Evolutionary conservation across 495 filamentous ascomycete species (phyloP), one percentile per base, ranked within the genome.

Genomic region (Durotheca rogersii): DNA sequence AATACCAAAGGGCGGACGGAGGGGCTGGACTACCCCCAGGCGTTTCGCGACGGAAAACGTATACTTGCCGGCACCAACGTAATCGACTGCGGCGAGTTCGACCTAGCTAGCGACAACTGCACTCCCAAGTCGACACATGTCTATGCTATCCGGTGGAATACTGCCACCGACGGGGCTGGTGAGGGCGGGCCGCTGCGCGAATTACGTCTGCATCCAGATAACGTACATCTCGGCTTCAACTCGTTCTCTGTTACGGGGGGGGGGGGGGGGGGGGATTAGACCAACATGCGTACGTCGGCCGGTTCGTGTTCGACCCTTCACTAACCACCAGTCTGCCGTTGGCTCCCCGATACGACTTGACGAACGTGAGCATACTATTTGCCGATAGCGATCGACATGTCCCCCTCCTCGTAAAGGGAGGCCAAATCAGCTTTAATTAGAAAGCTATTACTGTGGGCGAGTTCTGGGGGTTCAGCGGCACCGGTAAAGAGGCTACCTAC

Each of bases 401-500:
- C 4, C 41, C 39, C 4, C 20, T 55, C 19, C 25, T 38, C 15
- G 40, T 49, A 14, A 37, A 66, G 0, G 57, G 57, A 6, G 35
- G 48, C 25, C 42, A 51, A 41, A 6, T 61, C 17, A 42, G 51
- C 15, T 41, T 62, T 25, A 59, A 65, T 32, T 39, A 14, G 11
- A 17, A 36, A 1, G 56, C 57, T 11, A 57, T 64, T 32, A 11
- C 18, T 7, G 43, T 67, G 10, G 66, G 66, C 12, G 66, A 69
- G 47, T 39, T 65, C 4, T 53, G 66, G 10, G 66, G 66, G 15
- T 67, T 65, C 16, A 64, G 20, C 31, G 64, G 64, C 33, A 29
- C 29, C 11, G 64, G 64, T n/a, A 47, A 37, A 7, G 66, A 66
- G 41, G 49, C 62, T 20, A 48, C 47, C 0, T 67, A 59, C 32